phyloP scores from a whole-genome alignment of 1,284 basidiomycete species.

The Fomitopsis palustris region DNA sequence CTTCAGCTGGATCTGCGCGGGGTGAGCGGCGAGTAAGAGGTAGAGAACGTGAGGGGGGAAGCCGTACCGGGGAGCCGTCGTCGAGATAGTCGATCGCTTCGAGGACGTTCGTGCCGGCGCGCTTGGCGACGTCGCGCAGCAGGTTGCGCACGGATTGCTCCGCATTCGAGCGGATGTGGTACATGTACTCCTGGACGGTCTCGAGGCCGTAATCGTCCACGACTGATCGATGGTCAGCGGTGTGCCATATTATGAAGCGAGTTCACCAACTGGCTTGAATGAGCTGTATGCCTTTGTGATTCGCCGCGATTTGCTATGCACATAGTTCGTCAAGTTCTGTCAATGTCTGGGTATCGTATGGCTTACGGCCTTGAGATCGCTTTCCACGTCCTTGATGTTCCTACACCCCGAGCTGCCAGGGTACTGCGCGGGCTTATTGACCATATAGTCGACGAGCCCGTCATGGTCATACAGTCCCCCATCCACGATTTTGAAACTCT shows the following conservation, averaged over 20 bases:
- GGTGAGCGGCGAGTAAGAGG: neutral
- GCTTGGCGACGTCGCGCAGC: constrained; percentile 72
- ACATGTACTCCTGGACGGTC: constrained; percentile 93
- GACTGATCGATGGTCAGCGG: constrained; percentile 39
- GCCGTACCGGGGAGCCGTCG: constrained; percentile 77
- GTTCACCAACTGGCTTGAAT: constrained; percentile 62
- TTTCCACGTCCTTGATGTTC: constrained; percentile 86
- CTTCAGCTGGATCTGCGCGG: constrained; percentile 65
- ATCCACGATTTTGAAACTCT: constrained; percentile 90
- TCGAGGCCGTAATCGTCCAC: constrained; percentile 84
- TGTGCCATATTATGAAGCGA: neutral
- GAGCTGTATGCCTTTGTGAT: constrained; percentile 88
- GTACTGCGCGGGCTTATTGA: constrained; percentile 84
- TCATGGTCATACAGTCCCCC: constrained; percentile 79
- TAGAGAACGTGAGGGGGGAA: neutral
- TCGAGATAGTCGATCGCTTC: constrained; percentile 80
- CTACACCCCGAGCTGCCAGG: constrained; percentile 82
- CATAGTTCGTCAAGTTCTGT: neutral
- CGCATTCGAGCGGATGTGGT: constrained; percentile 87
- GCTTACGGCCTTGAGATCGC: constrained; percentile 85
- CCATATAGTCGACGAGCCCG: constrained; percentile 75
- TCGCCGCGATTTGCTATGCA: constrained; percentile 89
- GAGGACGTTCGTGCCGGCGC: constrained; percentile 63
- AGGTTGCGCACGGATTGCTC: constrained; percentile 87
- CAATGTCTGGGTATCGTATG: neutral